phyloP scores from a whole-genome alignment of 495 filamentous ascomycete species.

The Aspergillus diversus region DNA sequence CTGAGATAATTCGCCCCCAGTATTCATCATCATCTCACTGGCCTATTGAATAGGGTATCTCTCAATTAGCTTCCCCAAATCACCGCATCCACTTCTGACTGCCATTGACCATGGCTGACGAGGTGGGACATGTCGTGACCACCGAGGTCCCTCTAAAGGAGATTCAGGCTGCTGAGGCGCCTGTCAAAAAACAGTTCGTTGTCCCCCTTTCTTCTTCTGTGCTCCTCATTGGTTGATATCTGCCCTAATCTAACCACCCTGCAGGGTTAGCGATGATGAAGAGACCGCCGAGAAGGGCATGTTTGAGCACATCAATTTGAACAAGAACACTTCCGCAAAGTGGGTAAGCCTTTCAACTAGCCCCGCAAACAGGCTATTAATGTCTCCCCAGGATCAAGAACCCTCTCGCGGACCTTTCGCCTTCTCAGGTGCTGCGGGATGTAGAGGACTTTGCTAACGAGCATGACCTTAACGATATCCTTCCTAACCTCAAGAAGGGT shows the following conservation, averaged over 20 bases:
- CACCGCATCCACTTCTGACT: background rate
- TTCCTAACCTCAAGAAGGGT: constrained; percentile 57
- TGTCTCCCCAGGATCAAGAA: constrained; percentile 58
- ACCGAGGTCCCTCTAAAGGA: constrained; percentile 7
- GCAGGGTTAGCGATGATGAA: constrained; percentile 27
- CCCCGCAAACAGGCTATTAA: constrained; percentile 13
- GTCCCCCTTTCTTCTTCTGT: background rate
- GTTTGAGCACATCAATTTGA: constrained; percentile 49
- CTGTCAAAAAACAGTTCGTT: constrained; percentile 12
- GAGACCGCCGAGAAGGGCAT: constrained; percentile 37
- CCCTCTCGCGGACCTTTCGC: constrained; percentile 59
- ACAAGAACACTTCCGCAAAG: constrained; percentile 55
- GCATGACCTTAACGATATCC: constrained; percentile 48
- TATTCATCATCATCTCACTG: background rate
- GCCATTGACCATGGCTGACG: constrained; percentile 17
- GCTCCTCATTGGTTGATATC: background rate
- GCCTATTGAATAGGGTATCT: background rate
- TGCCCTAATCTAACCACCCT: constrained; percentile 7
- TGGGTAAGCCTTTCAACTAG: constrained; percentile 26
- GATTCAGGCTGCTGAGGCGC: background rate
- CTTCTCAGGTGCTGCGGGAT: constrained; percentile 54
- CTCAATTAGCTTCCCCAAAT: background rate
- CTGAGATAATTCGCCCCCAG: background rate
- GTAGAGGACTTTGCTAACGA: constrained; percentile 59
- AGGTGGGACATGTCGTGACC: constrained; percentile 6